Conservation (phyloP, 2,329 filamentous ascomycete species). For the Tolypocladium amazonense region DNA sequence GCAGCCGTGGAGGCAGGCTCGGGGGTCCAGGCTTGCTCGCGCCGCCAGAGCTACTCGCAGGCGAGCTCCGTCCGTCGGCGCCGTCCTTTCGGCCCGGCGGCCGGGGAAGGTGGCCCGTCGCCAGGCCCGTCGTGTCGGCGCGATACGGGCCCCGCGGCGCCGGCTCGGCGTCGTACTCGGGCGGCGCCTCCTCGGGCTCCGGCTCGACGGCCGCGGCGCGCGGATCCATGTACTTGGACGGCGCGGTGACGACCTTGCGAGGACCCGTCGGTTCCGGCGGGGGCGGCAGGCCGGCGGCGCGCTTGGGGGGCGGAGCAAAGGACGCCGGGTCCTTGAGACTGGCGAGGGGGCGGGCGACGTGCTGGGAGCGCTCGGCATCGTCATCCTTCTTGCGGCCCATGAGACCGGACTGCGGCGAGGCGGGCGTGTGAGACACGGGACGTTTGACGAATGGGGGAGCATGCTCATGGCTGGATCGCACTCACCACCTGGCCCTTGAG, state of each 20-base stretch:
- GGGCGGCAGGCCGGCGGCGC: slow-evolving; percentile 23
- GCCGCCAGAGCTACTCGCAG: slow-evolving; percentile 11
- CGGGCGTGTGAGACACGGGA: neutral
- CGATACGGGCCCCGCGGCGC: slow-evolving; percentile 55
- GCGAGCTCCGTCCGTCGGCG: slow-evolving; percentile 19
- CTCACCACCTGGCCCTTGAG: slow-evolving; percentile 34
- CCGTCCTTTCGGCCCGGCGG: slow-evolving; percentile 50
- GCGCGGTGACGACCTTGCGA: slow-evolving; percentile 17
- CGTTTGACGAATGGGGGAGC: too few species aligned
- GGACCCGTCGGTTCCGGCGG: slow-evolving; percentile 10
- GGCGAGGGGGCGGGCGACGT: slow-evolving; percentile 50
- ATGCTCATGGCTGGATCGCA: slow-evolving; percentile 1
- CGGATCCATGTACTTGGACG: slow-evolving; percentile 23
- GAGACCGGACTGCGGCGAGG: slow-evolving; percentile 29
- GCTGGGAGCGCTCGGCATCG: slow-evolving; percentile 15
- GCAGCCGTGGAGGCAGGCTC: slow-evolving; percentile 43
- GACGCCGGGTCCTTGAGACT: slow-evolving; percentile 63
- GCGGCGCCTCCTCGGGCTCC: slow-evolving; percentile 1
- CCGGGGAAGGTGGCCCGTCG: slow-evolving; percentile 57
- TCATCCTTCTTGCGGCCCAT: slow-evolving; percentile 29
- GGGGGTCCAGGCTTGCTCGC: slow-evolving; percentile 28
- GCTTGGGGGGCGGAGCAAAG: slow-evolving; percentile 75
- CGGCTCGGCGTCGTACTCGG: slow-evolving; percentile 17
- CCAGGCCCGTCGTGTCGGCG: slow-evolving; percentile 59
- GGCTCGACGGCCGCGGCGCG: slow-evolving; percentile 8